Base-by-base conservation (phyloP, 495 filamentous ascomycete species). In the Penicillium egyptiacum region DNA sequence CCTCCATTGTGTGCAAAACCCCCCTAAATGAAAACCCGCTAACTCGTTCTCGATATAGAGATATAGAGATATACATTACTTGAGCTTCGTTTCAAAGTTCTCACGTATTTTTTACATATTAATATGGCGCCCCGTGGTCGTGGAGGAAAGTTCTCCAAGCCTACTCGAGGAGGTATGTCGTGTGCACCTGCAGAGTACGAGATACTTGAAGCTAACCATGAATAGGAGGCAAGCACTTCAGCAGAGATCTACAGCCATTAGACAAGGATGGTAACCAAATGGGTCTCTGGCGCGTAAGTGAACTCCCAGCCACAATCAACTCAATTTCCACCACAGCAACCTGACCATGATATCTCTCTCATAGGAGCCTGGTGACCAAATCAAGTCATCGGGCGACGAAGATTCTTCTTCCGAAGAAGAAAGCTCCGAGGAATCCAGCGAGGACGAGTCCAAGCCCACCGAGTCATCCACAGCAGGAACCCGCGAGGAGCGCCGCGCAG, bases 121-220 rank as follows among this genome's bases (percentile, higher is more conserved):
- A 69, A 57, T 19, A 79, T 79, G 77, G 69, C 77, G 17, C 77
- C 75, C 54, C 75, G 76, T 56, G 90, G 90, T 65, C 87, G 92
- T 63, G 91, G 88, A 61, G 90, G 91, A 72, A 98, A 97, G 76
- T 96, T 92, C 71, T 87, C 83, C 75, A 98, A 98, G 79, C 91
- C 88, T 58, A 89, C 87, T 53, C 83, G 94, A 75, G 94, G 94
- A 79, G 91, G 92, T 92, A 78, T 61, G 84, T 58, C 28, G 59
- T 53, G 45, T 51, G 52, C 54, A 44, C 63, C 41, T 20, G 35
- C n/a, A 50, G 23, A 33, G 30, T 1, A 41, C 28, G 5, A 20
- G 30, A 60, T 22, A 37, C 8, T 47, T 31, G 19, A 28, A 43
- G 41, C 52, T 58, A 10, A 57, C 35, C 12, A 40, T 14, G 12